Evolutionary conservation across 371 early-diverging fungal species (phyloP).

Genomic region (Mortierella sp.): DNA sequence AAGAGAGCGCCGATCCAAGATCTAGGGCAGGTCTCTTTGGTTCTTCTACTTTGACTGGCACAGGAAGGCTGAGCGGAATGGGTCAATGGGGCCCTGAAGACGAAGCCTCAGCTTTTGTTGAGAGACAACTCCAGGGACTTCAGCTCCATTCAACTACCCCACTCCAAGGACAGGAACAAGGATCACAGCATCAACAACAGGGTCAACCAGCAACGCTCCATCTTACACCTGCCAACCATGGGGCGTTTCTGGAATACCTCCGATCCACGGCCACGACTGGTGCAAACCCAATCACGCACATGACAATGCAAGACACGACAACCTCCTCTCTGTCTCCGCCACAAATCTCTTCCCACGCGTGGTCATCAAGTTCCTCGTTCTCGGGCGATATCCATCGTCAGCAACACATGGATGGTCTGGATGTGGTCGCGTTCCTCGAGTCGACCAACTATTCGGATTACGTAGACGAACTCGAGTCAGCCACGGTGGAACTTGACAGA

Average conservation of each 20-base stretch:
- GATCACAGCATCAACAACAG: neutral
- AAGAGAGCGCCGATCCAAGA: slow-evolving; percentile 1
- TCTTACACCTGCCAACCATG: slow-evolving; percentile 46
- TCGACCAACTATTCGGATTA: slow-evolving; percentile 45
- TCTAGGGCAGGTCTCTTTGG: neutral
- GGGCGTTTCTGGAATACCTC: slow-evolving; percentile 40
- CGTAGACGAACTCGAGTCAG: slow-evolving; percentile 35
- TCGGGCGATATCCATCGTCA: slow-evolving; percentile 34
- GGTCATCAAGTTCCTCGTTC: neutral
- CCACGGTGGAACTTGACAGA: slow-evolving; percentile 16
- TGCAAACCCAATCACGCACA: no score
- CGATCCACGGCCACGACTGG: slow-evolving; percentile 30
- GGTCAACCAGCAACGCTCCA: neutral
- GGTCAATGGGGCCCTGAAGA: neutral
- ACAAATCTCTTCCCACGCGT: neutral
- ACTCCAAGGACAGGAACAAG: slow-evolving; percentile 1
- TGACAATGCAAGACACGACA: neutral
- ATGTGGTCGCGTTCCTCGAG: slow-evolving; percentile 34
- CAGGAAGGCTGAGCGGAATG: neutral
- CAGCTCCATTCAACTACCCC: neutral
- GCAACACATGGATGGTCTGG: slow-evolving; percentile 30
- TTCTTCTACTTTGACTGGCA: neutral
- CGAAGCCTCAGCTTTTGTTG: neutral
- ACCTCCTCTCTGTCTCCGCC: neutral
- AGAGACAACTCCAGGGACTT: neutral